Conservation (phyloP, 768 basidiomycete species). For the Mycena rebaudengoi region DNA sequence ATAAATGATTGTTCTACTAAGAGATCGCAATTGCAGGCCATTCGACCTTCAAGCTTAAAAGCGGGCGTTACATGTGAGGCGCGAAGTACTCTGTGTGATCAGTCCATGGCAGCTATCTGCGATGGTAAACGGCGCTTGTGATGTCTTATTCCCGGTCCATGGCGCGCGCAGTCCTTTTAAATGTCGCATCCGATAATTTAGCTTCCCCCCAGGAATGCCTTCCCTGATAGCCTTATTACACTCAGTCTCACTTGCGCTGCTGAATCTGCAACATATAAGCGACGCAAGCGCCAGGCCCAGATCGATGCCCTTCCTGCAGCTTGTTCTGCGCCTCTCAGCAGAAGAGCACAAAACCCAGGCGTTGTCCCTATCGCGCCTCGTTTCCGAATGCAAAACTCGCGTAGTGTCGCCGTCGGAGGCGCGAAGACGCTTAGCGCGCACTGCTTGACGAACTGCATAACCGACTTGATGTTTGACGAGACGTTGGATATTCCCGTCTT, state of each 20-base stretch:
- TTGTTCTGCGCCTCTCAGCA: conserved; percentile 50
- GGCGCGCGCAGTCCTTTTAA: neutral
- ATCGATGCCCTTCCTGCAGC: conserved; percentile 49
- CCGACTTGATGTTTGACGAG: conserved; percentile 60
- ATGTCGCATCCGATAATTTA: neutral
- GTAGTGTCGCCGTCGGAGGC: conserved; percentile 46
- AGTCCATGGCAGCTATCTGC: neutral
- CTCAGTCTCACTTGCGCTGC: neutral
- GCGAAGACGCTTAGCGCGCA: conserved; percentile 60
- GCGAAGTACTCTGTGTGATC: neutral
- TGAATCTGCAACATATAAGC: conserved; percentile 51
- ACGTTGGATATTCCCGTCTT: conserved; percentile 15
- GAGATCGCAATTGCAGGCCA: no score
- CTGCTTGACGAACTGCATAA: conserved; percentile 65
- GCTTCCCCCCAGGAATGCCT: conserved; percentile 16
- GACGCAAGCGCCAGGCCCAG: conserved; percentile 52
- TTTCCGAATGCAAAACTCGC: conserved; percentile 53
- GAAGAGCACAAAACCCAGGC: conserved; percentile 57
- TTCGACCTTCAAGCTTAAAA: no score
- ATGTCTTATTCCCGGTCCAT: neutral
- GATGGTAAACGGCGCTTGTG: neutral
- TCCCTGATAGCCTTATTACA: conserved; percentile 11
- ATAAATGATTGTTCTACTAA: no score
- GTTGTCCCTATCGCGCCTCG: conserved; percentile 57
- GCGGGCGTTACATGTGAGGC: no score